Percentiles rank a stretch among this genome's conserved stretches.
These are phyloP conservation scores for Avena insularis DNA, from an alignment of 176 grass and related monocot genomes.

Conservation along the genomic window DNA sequence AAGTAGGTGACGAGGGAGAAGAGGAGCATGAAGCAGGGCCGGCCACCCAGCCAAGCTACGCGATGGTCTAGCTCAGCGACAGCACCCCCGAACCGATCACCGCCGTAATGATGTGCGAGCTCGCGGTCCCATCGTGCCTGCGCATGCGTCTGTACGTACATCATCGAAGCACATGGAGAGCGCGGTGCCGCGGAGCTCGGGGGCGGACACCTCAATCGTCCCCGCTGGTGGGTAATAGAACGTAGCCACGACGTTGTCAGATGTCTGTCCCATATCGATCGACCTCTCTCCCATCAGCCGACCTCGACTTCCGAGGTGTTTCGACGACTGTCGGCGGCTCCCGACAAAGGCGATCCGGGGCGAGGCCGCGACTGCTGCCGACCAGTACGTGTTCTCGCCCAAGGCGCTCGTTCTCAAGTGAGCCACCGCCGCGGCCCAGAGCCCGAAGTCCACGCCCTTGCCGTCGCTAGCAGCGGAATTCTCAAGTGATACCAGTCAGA, in stretches of 20 bases:
- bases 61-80: constrained; percentile 81
- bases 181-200: constrained; percentile 51
- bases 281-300: too few relatives aligned
- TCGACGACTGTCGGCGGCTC: neutral
- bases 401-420: constrained; percentile 81
- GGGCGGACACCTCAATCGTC: constrained; percentile 45
- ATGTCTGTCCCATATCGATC: neutral
- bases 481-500: too few relatives aligned
- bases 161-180: constrained; percentile 39
- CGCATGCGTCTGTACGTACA: neutral
- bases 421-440: constrained; percentile 26
- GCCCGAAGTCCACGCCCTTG: constrained; percentile 37
- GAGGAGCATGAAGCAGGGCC: neutral
- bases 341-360: constrained; percentile 47
- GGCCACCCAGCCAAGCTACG: constrained; percentile 88
- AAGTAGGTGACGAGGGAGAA: neutral
- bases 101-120: constrained; percentile 89
- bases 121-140: constrained; percentile 86
- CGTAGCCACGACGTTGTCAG: constrained; percentile 52
- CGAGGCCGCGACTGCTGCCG: neutral
- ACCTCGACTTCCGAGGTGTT: too few relatives aligned
- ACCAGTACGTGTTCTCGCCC: constrained; percentile 89
- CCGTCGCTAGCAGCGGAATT: neutral
- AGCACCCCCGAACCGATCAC: constrained; percentile 87
- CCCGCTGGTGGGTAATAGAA: constrained; percentile 57